These are phyloP conservation scores for Umbellularia californica DNA, from an alignment of 164 flowering plant species.

Conservation along the genomic window DNA sequence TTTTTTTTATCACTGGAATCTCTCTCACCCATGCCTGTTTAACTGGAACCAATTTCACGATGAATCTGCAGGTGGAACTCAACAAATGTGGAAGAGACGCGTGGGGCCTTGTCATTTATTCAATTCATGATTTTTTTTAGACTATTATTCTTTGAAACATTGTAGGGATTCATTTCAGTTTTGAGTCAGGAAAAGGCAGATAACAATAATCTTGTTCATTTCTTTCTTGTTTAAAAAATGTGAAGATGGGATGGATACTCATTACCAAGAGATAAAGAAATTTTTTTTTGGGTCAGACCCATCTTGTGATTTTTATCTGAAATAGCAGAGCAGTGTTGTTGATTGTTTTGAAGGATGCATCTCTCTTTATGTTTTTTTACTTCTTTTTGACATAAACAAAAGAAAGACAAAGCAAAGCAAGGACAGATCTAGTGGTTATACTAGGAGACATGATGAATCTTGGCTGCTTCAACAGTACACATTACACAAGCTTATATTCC, in stretches of 20 bases:
- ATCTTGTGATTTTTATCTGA: background rate
- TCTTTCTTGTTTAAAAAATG: background rate
- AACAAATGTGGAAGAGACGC: background rate
- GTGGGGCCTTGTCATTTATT: background rate
- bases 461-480: background rate
- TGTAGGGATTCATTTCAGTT: background rate
- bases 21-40: background rate
- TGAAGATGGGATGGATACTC: background rate
- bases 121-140: background rate
- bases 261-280: background rate
- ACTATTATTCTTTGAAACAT: background rate
- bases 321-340: background rate
- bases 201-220: background rate
- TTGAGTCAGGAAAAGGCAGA: background rate
- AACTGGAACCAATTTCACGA: background rate
- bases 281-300: background rate
- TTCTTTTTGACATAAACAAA: too few relatives aligned
- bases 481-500: background rate
- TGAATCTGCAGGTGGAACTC: background rate
- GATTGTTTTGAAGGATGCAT: background rate
- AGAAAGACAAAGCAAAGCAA: background rate
- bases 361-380: too few relatives aligned
- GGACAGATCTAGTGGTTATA: background rate
- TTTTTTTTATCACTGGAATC: background rate
- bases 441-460: conserved; percentile 1